Conservation (phyloP, 345 rosid species). For the Gossypium raimondii region DNA sequence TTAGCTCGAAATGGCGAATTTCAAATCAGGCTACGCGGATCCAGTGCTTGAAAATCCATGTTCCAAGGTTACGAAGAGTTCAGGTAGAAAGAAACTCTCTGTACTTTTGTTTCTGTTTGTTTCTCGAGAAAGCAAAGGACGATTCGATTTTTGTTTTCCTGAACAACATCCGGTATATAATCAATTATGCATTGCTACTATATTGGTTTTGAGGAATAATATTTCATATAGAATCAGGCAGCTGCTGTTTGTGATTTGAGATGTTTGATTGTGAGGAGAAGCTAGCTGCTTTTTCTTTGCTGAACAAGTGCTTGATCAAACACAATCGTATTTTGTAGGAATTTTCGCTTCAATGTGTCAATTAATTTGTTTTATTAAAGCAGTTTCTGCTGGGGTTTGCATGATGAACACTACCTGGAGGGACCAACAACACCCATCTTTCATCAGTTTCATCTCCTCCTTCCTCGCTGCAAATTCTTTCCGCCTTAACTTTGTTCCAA, state of each 20-base stretch:
- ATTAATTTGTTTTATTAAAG: background rate
- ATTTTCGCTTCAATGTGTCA: background rate
- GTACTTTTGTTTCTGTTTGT: background rate
- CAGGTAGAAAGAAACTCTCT: conserved; percentile 17
- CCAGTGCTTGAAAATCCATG: conserved; percentile 17
- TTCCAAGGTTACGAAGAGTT: conserved; percentile 4
- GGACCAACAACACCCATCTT: conserved; percentile 53
- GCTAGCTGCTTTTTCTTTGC: too few species aligned
- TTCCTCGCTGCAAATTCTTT: conserved; percentile 69
- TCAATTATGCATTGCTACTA: background rate
- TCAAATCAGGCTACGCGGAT: conserved; percentile 16
- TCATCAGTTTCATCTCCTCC: conserved; percentile 65
- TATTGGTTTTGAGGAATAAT: background rate
- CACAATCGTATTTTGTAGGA: too few species aligned
- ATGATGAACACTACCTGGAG: conserved; percentile 83
- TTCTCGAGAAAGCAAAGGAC: background rate
- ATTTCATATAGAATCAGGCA: background rate
- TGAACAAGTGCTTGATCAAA: too few species aligned
- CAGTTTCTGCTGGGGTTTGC: conserved; percentile 61
- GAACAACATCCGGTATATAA: background rate
- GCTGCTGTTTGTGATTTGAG: background rate
- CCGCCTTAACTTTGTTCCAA: conserved; percentile 73
- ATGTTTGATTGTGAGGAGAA: background rate
- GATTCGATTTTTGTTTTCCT: background rate
- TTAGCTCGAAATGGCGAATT: conserved; percentile 20